These are phyloP conservation scores for Tylopilus vinaceipallidus DNA, from an alignment of 768 basidiomycete genomes.

Conservation along the genomic window DNA sequence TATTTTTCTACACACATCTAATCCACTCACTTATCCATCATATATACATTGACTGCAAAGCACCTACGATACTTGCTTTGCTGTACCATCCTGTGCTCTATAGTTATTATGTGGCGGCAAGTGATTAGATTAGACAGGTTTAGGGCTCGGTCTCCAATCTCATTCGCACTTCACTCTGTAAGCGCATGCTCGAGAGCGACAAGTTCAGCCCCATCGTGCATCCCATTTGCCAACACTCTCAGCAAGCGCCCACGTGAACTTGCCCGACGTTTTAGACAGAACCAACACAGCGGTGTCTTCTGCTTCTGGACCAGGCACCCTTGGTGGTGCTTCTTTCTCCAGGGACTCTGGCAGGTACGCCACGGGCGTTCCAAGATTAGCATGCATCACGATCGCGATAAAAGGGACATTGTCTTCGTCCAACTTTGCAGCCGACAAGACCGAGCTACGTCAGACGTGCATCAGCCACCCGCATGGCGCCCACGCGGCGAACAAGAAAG, in stretches of 20 bases:
- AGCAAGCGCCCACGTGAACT: slow-evolving; percentile 40
- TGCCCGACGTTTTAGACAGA: slow-evolving; percentile 22
- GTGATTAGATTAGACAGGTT: slow-evolving; percentile 32
- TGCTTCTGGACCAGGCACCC: slow-evolving; percentile 46
- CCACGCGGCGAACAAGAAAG: neutral
- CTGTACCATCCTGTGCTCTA: slow-evolving; percentile 35
- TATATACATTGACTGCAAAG: slow-evolving; percentile 32
- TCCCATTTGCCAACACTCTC: slow-evolving; percentile 46
- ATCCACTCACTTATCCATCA: slow-evolving; percentile 36
- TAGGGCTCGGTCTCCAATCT: slow-evolving; percentile 14
- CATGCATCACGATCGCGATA: slow-evolving; percentile 33
- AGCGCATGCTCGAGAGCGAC: slow-evolving; percentile 20
- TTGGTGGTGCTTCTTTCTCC: slow-evolving; percentile 31
- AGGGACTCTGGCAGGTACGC: slow-evolving; percentile 42
- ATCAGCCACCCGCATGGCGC: neutral
- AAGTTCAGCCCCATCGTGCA: slow-evolving; percentile 38
- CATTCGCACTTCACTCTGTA: slow-evolving; percentile 42
- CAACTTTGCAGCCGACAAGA: slow-evolving; percentile 5
- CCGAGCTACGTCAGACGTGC: slow-evolving; percentile 2
- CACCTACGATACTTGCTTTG: slow-evolving; percentile 24
- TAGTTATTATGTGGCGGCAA: slow-evolving; percentile 31
- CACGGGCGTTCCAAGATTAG: slow-evolving; percentile 45
- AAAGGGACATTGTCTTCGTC: slow-evolving; percentile 10
- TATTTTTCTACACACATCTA: slow-evolving; percentile 27
- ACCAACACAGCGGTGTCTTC: slow-evolving; percentile 55